Base-by-base conservation (phyloP, 345 rosid genomes). In the Hibiscus mutabilis region DNA sequence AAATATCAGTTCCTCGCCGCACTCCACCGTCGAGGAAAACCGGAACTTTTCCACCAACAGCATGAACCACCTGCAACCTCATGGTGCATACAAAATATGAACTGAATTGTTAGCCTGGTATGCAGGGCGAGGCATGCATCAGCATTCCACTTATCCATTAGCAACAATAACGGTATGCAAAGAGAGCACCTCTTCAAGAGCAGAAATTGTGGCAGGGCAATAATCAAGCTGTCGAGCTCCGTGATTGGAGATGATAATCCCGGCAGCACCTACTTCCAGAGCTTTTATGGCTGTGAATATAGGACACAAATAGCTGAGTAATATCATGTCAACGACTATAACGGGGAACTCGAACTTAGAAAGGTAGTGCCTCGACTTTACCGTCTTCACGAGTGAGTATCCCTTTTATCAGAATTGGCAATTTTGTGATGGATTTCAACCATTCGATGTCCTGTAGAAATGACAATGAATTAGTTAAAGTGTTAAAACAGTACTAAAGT, bases 11-110 rank as follows among this genome's bases (percentile, higher is more conserved):
- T 64, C 96, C 98, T 61, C 92, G 81, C 75, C 92, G 73, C 31
- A 91, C 80, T 76, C 97, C 98, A 74, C 96, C 98, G 73, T 94
- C 97, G n/a, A 94, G 33, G 19, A 91, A 82, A 42, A 94, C 93
- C 0, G 91, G 96, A 74, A 91, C 71, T 75, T 78, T 90, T 60
- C 98, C 91, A 78, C 78, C 68, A 21, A 91, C 92, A 25, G 85
- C 95, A 0, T 80, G 84, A 70, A 89, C 97, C 69, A 94, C 82
- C 97, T 91, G 80, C 70, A 74, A 56, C 57, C 65, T 67, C 79
- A 51, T 37, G 5, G 12, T 4, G 46, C 55, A 49, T 8, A 21
- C 49, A 27, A 49, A 37, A 62, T 14, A 7, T 2, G 51, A 14
- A 60, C 51, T 0, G 58, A 66, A 47, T 19, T 55, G 27, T 21